Base-by-base conservation (phyloP, 495 filamentous ascomycete species). In the Rusavskia elegans region DNA sequence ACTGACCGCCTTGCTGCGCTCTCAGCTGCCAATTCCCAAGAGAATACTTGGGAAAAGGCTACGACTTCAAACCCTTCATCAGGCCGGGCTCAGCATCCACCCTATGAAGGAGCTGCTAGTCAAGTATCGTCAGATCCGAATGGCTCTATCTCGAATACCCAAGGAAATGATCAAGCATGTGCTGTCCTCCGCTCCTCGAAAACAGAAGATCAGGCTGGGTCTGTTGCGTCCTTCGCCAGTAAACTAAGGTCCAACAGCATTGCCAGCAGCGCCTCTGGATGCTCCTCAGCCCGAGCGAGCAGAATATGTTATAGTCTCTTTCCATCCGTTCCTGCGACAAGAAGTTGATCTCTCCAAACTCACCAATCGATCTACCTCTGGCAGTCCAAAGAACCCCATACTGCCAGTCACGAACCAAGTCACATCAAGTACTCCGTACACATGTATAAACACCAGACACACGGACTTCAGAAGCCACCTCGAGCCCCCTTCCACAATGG, bases 1-100 rank as follows among this genome's bases (percentile, higher is more conserved):
- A 37, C 53, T 36, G 58, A 61, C 13, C 45, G 48, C 10, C 17
- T 50, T 11, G 50, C 38, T 20, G 16, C 17, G 5, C 27, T 55
- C 11, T 17, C 41, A 11, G 41, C 11, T 11, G 21, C 16, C 10
- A 23, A 45, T 45, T 20, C 10, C 37, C 37, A 39, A 3, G 10
- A 14, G 17, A 14, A 39, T 19, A 13, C 37, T 4, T 19, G 37
- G 17, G 37, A 39, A 19, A 14, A 39, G 13, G 37, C 10, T 7
- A 14, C 37, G 5, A 39, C 4, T 19, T 19, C 13, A 39, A 19
- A 14, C 37, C 25, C 4, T 6, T 4, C 25, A 27, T 27, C 25
- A 27, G 7, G 25, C 4, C 25, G 7, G 25, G 25, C 7, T 0
- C 25, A 27, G 25, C 4, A 27, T 27, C 25, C 25, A 27, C 4